These are phyloP conservation scores for Cercophora scortea DNA, from an alignment of 495 filamentous ascomycete species.

Conservation along the genomic window DNA sequence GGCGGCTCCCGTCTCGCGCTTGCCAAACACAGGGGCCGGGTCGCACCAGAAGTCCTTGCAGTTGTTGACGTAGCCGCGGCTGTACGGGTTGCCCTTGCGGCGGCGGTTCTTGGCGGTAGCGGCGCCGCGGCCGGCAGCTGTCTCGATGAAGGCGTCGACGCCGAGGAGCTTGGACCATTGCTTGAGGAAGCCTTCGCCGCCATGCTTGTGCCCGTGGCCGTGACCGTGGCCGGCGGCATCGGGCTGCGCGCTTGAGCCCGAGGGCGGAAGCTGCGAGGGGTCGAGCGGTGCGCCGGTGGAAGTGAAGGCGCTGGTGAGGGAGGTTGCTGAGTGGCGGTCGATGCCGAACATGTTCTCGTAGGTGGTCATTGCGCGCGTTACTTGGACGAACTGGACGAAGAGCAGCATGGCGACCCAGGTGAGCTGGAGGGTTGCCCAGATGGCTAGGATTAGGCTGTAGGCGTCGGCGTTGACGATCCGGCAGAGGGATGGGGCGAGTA, in stretches of 20 bases:
- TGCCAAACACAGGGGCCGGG: conserved; percentile 70
- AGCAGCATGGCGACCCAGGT: conserved; percentile 95
- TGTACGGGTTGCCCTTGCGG: conserved; percentile 71
- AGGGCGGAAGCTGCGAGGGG: conserved; percentile 29
- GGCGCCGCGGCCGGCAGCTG: conserved; percentile 53
- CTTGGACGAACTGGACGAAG: conserved; percentile 82
- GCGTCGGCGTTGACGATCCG: conserved; percentile 66
- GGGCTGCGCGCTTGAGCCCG: conserved; percentile 21
- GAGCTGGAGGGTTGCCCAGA: conserved; percentile 77
- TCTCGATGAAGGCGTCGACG: conserved; percentile 85
- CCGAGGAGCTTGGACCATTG: conserved; percentile 82
- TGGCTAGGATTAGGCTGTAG: conserved; percentile 67
- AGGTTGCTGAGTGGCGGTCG: conserved; percentile 46
- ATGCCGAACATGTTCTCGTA: conserved; percentile 88
- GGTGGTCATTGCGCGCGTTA: conserved; percentile 86
- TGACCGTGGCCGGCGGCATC: conserved; percentile 21
- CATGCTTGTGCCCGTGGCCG: conserved; percentile 38
- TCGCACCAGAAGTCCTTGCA: conserved; percentile 98
- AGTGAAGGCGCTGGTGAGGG: conserved; percentile 70
- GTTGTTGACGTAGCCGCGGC: conserved; percentile 70
- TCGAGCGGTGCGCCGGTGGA: conserved; percentile 67
- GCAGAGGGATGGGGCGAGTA: conserved; percentile 70
- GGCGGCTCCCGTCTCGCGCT: conserved; percentile 61
- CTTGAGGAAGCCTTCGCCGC: conserved; percentile 53
- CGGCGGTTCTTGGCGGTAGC: conserved; percentile 33